Base-by-base conservation (phyloP, 73 alveolate species). In the Symbiodinium natans region DNA sequence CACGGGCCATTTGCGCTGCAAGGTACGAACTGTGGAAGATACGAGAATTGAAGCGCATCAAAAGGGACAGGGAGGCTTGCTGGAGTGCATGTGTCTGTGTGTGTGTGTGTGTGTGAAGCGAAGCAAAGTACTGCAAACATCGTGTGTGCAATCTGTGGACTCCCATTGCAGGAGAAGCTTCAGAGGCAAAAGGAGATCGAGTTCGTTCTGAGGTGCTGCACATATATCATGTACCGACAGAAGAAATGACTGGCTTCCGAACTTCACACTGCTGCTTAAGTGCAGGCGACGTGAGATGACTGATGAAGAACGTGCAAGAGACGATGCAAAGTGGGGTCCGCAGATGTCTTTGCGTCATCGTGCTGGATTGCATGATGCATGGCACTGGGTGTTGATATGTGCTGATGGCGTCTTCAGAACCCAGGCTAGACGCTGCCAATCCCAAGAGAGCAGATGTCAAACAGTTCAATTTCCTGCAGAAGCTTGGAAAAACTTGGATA, bases 1-100 rank as follows among this genome's bases (percentile, higher is more conserved):
- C n/a, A n/a, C n/a, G n/a, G n/a, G n/a, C n/a, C n/a, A n/a, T n/a
- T n/a, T n/a, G 21, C 13, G 59, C 59, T 9, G 59, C 59, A 19
- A 89, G 95, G 98, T 92, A 92, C 84, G 98, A 92, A 73, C 77
- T 92, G 42, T 82, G 99, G 99, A 80, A 82, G 82, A 80, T 93
- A 19, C 99, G 99, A 11, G 99, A 93, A 86, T 33, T 93, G 93
- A 80, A 82, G 86, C 77, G 99, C 40, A 93, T 93, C 99, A 93
- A 93, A 77, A 54, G 99, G n/a, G 99, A 93, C 80, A 80, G 41
- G 86, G 99, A 93, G 86, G 95, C 74, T 48, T 15, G 68, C n/a
- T n/a, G n/a, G n/a, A n/a, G n/a, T n/a, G n/a, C 71, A 23, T 2
- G 9, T 8, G 40, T 11, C 41, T 48, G 63, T 48, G 23, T 48